phyloP scores from a whole-genome alignment of 148 eudicot species.

The Cornus controversa region DNA sequence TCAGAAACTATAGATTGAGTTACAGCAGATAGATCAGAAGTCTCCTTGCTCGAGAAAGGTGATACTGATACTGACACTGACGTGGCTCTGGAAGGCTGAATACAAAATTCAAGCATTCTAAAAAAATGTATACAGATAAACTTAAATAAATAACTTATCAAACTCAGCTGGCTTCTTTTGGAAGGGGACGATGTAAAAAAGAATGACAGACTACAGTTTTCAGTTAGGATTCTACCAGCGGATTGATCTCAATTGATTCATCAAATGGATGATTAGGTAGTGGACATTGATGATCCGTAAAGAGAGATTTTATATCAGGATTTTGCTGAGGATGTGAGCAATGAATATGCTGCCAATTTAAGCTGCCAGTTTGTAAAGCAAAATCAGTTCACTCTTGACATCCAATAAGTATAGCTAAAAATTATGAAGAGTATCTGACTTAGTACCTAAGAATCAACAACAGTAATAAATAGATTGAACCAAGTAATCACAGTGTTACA shows the following conservation, averaged over 20 bases:
- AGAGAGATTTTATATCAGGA: conserved; percentile 24
- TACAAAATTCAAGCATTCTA: not conserved
- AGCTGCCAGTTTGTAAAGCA: conserved; percentile 6
- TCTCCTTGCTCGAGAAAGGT: not conserved
- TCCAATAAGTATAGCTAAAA: not conserved
- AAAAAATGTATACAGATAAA: not conserved
- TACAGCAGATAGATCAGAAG: not conserved
- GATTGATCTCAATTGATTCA: conserved; percentile 7
- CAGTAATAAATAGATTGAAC: not conserved
- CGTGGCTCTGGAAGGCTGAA: conserved; percentile 3
- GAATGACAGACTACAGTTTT: not conserved
- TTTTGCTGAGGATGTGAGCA: conserved; percentile 25
- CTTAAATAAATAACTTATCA: not conserved
- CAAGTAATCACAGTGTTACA: not conserved
- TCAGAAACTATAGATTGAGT: conserved; percentile 6
- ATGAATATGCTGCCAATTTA: conserved; percentile 36
- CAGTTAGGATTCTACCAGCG: conserved; percentile 9
- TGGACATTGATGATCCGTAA: conserved; percentile 29
- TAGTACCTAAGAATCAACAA: not conserved
- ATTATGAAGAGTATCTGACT: not conserved
- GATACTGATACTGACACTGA: not conserved
- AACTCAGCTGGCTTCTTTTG: not conserved
- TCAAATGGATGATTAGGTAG: not conserved
- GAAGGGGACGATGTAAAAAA: not conserved
- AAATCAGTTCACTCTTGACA: not conserved